These are phyloP conservation scores for Parietaria judaica DNA, from an alignment of 306 rosid genomes.

Conservation along the genomic window DNA sequence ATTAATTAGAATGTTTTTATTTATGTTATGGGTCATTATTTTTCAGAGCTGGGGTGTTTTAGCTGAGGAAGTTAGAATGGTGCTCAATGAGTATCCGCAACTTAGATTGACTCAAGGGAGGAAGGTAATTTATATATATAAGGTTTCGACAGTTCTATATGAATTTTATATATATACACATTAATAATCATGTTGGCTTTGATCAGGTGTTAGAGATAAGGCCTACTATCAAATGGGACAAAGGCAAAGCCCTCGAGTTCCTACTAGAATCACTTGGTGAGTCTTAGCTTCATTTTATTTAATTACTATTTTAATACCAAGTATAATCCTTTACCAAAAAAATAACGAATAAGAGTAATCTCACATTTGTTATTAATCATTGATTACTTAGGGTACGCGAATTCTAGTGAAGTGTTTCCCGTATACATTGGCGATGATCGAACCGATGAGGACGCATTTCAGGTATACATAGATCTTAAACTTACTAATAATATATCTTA, in stretches of 20 bases:
- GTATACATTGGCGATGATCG: constrained; percentile 89
- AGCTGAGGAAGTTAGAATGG: constrained; percentile 62
- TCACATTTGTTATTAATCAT: background rate
- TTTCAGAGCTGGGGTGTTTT: constrained; percentile 67
- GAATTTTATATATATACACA: too few species aligned
- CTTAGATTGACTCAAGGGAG: constrained; percentile 71
- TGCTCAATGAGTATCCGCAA: constrained; percentile 67
- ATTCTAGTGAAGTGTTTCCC: constrained; percentile 64
- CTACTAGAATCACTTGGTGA: constrained; percentile 68
- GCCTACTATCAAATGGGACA: constrained; percentile 94
- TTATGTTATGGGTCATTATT: background rate
- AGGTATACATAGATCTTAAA: constrained; percentile 34
- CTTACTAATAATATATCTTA: background rate
- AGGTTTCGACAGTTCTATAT: background rate
- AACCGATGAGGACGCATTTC: constrained; percentile 91
- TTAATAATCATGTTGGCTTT: background rate
- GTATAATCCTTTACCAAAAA: background rate
- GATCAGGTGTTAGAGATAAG: constrained; percentile 65
- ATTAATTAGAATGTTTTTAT: background rate
- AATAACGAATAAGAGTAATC: background rate
- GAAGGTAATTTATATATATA: too few species aligned
- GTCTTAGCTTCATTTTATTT: background rate
- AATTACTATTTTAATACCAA: background rate
- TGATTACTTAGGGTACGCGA: constrained; percentile 47
- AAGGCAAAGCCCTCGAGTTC: constrained; percentile 86